These are phyloP conservation scores for Xylariaceae sp. DNA, from an alignment of 2,329 filamentous ascomycete species.

Conservation along the genomic window DNA sequence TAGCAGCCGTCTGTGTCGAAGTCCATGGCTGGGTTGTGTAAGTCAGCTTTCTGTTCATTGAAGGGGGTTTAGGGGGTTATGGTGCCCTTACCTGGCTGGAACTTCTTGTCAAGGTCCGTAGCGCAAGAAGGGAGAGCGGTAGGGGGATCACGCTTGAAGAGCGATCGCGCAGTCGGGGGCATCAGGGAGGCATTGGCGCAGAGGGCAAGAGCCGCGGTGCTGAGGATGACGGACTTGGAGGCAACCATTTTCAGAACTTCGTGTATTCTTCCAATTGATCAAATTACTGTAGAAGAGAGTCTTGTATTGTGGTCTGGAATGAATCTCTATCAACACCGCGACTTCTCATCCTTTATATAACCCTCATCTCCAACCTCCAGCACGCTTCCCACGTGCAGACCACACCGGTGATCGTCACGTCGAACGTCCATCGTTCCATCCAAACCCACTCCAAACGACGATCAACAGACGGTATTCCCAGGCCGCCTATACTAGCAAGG, in stretches of 20 bases:
- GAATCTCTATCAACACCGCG: too few relatives aligned
- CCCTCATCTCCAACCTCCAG: too few relatives aligned
- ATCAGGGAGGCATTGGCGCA: slow-evolving; percentile 1
- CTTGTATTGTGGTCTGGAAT: too few relatives aligned
- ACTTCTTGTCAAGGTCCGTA: slow-evolving; percentile 14
- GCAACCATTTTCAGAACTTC: slow-evolving; percentile 2
- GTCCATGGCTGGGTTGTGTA: slow-evolving; percentile 28
- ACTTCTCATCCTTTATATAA: too few relatives aligned
- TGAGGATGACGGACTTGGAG: slow-evolving; percentile 3
- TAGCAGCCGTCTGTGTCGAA: slow-evolving; percentile 37
- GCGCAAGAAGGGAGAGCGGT: slow-evolving; percentile 11
- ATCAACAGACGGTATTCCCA: too few relatives aligned
- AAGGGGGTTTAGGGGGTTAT: background rate
- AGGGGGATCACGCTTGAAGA: slow-evolving; percentile 16
- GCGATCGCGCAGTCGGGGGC: background rate
- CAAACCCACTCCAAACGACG: too few relatives aligned
- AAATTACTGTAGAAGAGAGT: too few relatives aligned
- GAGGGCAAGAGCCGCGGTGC: slow-evolving; percentile 4
- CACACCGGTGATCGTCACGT: too few relatives aligned
- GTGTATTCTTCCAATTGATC: background rate
- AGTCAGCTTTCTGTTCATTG: background rate
- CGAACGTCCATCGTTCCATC: too few relatives aligned
- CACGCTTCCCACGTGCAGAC: too few relatives aligned
- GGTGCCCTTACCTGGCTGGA: slow-evolving; percentile 12
- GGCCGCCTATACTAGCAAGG: background rate